Conservation (phyloP, 1,284 basidiomycete genomes). For the Boletus hoseneyae region DNA sequence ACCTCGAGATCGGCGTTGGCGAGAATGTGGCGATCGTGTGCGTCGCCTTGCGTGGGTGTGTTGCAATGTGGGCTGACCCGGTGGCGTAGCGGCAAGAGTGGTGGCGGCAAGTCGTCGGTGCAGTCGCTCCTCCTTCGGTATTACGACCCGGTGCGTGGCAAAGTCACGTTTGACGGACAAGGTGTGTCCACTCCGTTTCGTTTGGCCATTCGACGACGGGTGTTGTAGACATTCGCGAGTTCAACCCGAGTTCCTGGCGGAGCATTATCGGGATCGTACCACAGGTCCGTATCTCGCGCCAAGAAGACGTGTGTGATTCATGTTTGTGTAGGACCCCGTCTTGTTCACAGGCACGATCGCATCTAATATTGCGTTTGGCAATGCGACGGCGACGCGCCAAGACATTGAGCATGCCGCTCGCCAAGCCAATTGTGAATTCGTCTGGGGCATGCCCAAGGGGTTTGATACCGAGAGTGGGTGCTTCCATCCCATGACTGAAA, state of each 20-base stretch:
- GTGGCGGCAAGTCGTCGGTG: constrained; percentile 89
- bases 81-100: constrained; percentile 73
- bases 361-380: constrained; percentile 91
- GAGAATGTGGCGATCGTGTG: constrained; percentile 91
- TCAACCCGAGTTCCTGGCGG: constrained; percentile 84
- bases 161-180: constrained; percentile 81
- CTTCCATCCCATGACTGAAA: constrained; percentile 20
- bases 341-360: constrained; percentile 87
- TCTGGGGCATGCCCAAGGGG: constrained; percentile 86
- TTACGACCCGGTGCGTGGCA: constrained; percentile 87
- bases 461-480: constrained; percentile 67
- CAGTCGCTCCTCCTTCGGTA: constrained; percentile 88
- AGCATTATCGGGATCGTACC: constrained; percentile 86
- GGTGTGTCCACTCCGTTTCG: constrained; percentile 41
- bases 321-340: constrained; percentile 57
- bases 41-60: constrained; percentile 27
- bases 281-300: constrained; percentile 40
- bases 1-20: constrained; percentile 75
- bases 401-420: constrained; percentile 87
- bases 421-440: constrained; percentile 94
- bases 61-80: neutral
- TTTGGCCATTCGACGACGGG: neutral
- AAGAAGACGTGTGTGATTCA: neutral
- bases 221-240: constrained; percentile 71
- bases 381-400: constrained; percentile 66